These are phyloP conservation scores for Phytophthora meadii DNA, from an alignment of 352 stramenopile species.

Conservation along the genomic window DNA sequence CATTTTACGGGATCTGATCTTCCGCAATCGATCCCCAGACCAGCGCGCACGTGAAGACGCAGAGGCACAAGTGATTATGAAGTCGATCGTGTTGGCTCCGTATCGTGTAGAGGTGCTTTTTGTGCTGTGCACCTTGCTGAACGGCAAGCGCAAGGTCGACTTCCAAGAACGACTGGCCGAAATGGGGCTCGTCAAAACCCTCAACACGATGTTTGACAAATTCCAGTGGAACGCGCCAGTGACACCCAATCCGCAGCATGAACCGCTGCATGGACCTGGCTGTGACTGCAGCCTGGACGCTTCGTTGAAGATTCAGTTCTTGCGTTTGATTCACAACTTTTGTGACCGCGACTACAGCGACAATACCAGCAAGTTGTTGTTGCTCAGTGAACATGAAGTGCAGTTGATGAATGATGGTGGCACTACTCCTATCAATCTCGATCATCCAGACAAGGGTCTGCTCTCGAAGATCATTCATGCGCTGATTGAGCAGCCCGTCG, in stretches of 20 bases:
- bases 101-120: constrained; percentile 97
- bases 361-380: constrained; percentile 80
- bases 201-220: constrained; percentile 95
- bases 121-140: constrained; percentile 96
- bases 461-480: constrained; percentile 92
- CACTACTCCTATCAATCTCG: constrained; percentile 61
- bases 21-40: constrained; percentile 62
- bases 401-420: constrained; percentile 57
- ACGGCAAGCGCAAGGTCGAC: constrained; percentile 94
- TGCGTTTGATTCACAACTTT: constrained; percentile 97
- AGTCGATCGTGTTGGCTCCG: constrained; percentile 91
- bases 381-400: constrained; percentile 77
- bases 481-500: constrained; percentile 90
- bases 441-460: constrained; percentile 81
- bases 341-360: constrained; percentile 94
- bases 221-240: constrained; percentile 86
- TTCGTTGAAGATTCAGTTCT: constrained; percentile 95
- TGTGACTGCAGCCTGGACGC: constrained; percentile 96
- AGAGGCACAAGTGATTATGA: constrained; percentile 90
- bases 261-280: constrained; percentile 75
- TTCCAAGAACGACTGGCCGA: constrained; percentile 89
- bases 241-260: constrained; percentile 47
- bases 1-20: constrained; percentile 78
- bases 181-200: constrained; percentile 90
- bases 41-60: constrained; percentile 69